A percentile compares a stretch with the other conserved stretches of the same genome.
Evolutionary conservation across 805 yeast genomes (phyloP).

Genomic region (Zygosaccharomyces lentus): DNA sequence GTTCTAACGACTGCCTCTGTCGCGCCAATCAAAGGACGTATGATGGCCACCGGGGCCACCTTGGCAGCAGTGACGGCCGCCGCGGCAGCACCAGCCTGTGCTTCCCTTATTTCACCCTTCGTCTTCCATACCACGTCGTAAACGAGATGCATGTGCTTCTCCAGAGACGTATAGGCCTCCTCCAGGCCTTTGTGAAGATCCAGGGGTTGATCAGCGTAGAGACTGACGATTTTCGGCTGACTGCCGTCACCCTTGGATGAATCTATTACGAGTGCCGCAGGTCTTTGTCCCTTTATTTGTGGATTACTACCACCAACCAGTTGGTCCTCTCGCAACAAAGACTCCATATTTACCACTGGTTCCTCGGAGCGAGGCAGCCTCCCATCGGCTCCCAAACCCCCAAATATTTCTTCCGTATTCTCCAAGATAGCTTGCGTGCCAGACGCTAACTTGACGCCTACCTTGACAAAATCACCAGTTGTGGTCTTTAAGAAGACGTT

Average conservation of each 20-base stretch:
- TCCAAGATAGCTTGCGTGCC: constrained; percentile 84
- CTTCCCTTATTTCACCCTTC: constrained; percentile 55
- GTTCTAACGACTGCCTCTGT: constrained; percentile 85
- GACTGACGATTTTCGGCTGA: constrained; percentile 48
- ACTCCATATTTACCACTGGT: constrained; percentile 20
- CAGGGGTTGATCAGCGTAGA: constrained; percentile 81
- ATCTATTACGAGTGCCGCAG: constrained; percentile 30
- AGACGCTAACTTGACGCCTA: constrained; percentile 81
- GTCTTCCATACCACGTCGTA: constrained; percentile 57
- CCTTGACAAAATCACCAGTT: constrained; percentile 69
- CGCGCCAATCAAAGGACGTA: constrained; percentile 87
- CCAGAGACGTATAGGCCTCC: constrained; percentile 70
- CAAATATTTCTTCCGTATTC: constrained; percentile 70
- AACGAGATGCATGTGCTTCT: constrained; percentile 62
- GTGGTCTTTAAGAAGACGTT: constrained; percentile 69
- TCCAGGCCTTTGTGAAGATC: constrained; percentile 66
- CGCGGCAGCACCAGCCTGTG: constrained; percentile 42
- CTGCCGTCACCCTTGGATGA: constrained; percentile 18
- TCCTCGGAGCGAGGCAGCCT: constrained; percentile 27
- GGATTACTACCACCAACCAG: constrained; percentile 35
- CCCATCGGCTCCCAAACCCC: constrained; percentile 64
- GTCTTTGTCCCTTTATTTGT: constrained; percentile 29
- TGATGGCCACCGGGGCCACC: constrained; percentile 74
- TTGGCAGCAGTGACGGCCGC: constrained; percentile 65
- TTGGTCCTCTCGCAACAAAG: constrained; percentile 35